Percentiles rank a stretch among this genome's conserved stretches.
phyloP scores from a whole-genome alignment of 768 basidiomycete genomes.

The Podaxis sp. region DNA sequence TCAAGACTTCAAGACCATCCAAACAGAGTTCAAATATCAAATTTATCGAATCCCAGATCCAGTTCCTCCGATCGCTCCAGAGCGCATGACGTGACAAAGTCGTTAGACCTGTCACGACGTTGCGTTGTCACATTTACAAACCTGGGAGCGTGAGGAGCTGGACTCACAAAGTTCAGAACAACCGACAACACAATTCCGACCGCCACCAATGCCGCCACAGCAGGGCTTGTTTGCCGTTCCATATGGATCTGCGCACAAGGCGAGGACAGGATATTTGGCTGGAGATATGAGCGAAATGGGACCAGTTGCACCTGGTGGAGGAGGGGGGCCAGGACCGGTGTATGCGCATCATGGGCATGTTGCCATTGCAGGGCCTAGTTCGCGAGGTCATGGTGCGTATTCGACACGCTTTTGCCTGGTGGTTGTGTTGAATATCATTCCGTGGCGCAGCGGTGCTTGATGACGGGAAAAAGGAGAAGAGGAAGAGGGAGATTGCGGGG shows the following conservation, averaged over 20 bases:
- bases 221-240: slow-evolving; percentile 68
- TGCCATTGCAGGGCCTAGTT: slow-evolving; percentile 40
- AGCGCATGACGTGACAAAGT: not conserved
- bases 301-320: not conserved
- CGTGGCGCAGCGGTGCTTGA: slow-evolving; percentile 23
- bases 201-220: slow-evolving; percentile 58
- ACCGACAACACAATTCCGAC: not conserved
- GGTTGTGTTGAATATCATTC: not conserved
- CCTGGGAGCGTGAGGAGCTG: not conserved
- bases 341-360: slow-evolving; percentile 39
- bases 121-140: not conserved
- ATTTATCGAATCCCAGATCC: not conserved
- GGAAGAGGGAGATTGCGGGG: slow-evolving; percentile 66
- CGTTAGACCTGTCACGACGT: not conserved
- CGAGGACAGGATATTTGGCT: slow-evolving; percentile 17
- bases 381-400: slow-evolving; percentile 41
- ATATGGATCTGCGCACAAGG: slow-evolving; percentile 40
- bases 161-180: not conserved
- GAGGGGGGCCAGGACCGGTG: slow-evolving; percentile 17
- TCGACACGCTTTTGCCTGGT: not conserved
- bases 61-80: not conserved
- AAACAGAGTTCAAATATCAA: not conserved
- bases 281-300: slow-evolving; percentile 30
- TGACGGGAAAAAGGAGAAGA: slow-evolving; percentile 61
- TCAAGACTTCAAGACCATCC: not conserved